phyloP scores from a whole-genome alignment of 148 eudicot genomes.

The Chenopodium berlandieri region DNA sequence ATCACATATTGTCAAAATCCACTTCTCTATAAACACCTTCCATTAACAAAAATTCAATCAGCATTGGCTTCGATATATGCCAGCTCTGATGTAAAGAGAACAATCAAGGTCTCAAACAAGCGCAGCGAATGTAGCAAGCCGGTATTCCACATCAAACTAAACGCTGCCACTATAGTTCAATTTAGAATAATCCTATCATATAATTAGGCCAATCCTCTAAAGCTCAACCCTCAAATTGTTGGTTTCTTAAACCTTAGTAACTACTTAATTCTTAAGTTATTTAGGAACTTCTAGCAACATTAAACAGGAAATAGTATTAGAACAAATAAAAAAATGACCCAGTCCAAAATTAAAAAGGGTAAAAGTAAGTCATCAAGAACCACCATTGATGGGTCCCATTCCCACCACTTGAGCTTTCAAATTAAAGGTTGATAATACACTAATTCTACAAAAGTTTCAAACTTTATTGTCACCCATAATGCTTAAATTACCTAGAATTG shows the following conservation, averaged over 20 bases:
- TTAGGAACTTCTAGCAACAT: neutral
- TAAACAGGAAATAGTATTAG: neutral
- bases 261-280: conserved; percentile 1
- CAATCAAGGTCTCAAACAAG: neutral
- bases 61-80: neutral
- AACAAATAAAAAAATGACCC: neutral
- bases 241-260: neutral
- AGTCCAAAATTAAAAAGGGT: neutral
- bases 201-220: too few relatives aligned
- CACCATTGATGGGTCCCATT: conserved; percentile 17
- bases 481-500: neutral
- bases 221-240: neutral
- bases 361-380: neutral
- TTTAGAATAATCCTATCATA: neutral
- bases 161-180: neutral
- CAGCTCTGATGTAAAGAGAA: neutral
- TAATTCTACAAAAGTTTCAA: conserved; percentile 1
- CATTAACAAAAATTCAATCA: neutral
- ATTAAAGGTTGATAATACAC: neutral
- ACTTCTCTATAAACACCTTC: neutral
- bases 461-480: neutral
- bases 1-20: neutral
- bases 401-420: conserved; percentile 6
- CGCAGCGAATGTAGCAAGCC: neutral
- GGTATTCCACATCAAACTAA: neutral